These are phyloP conservation scores for Cladosporium velox DNA, from an alignment of 2,329 filamentous ascomycete species.

Conservation along the genomic window DNA sequence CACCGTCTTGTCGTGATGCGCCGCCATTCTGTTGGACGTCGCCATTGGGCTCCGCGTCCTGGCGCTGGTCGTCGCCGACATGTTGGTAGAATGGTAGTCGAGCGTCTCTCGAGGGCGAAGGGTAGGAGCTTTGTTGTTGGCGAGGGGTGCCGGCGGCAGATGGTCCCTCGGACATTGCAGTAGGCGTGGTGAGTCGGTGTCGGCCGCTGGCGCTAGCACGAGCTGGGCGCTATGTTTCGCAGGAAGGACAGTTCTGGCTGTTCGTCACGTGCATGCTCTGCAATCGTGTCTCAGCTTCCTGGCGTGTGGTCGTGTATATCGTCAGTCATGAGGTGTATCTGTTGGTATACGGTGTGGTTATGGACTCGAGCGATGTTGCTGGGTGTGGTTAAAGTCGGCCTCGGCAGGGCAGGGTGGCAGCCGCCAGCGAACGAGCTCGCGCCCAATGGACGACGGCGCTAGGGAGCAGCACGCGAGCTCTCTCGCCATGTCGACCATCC, in stretches of 20 bases:
- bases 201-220: background rate
- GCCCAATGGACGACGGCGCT: constrained; percentile 2
- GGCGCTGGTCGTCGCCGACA: background rate
- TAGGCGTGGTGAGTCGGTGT: background rate
- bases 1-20: constrained; percentile 8
- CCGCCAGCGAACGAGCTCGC: background rate
- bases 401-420: constrained; percentile 11
- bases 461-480: background rate
- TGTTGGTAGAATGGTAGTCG: constrained; percentile 21
- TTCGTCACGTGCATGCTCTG: constrained; percentile 1
- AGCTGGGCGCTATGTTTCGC: constrained; percentile 3
- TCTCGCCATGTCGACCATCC: background rate
- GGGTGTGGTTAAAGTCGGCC: constrained; percentile 13
- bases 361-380: background rate
- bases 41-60: background rate
- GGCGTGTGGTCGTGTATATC: background rate
- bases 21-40: constrained; percentile 12
- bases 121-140: constrained; percentile 18
- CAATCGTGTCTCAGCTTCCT: background rate
- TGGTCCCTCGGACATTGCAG: constrained; percentile 15
- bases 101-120: constrained; percentile 11
- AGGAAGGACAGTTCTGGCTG: background rate
- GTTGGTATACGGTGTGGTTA: background rate
- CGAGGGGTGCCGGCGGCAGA: constrained; percentile 9
- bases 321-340: background rate